Percentiles rank a stretch among this genome's conserved stretches.
These are phyloP conservation scores for Avena atlantica DNA, from an alignment of 176 grass and related monocot genomes.

Conservation along the genomic window DNA sequence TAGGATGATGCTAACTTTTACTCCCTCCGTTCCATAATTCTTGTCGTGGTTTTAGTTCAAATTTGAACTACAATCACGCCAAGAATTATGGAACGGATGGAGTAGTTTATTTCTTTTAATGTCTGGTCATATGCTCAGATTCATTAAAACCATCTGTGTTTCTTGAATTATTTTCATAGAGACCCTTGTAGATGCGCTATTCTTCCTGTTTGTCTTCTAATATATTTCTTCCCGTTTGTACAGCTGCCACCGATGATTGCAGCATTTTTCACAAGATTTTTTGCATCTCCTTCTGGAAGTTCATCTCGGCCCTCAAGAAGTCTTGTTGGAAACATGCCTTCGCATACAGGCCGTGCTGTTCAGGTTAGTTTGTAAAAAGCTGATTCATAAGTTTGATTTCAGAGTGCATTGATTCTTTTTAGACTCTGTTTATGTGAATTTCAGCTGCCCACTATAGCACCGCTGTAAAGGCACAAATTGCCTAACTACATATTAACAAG, in stretches of 20 bases:
- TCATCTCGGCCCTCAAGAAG: constrained; percentile 55
- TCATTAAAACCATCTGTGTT: constrained; percentile 4
- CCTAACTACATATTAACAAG: constrained; percentile 2
- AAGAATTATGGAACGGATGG: too few species aligned
- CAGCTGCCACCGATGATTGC: constrained; percentile 65
- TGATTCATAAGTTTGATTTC: constrained; percentile 27
- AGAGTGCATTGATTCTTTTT: background rate
- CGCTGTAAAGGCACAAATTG: background rate
- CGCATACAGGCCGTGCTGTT: constrained; percentile 42
- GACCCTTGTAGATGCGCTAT: background rate
- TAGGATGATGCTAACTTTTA: background rate
- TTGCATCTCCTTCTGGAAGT: constrained; percentile 40
- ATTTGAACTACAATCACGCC: too few species aligned
- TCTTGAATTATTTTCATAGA: constrained; percentile 29
- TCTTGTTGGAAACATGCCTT: constrained; percentile 52
- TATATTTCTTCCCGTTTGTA: constrained; percentile 16
- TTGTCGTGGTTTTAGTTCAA: too few species aligned
- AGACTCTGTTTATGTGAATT: constrained; percentile 9
- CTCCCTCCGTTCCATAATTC: too few species aligned
- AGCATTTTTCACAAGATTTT: constrained; percentile 65
- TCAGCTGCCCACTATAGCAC: background rate
- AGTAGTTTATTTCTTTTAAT: constrained; percentile 8
- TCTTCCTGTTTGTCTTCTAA: constrained; percentile 30
- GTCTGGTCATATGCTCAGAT: constrained; percentile 13
- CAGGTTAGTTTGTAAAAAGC: constrained; percentile 54